Evolutionary conservation across 441 rosid genomes (phyloP).

Genomic region (Corymbia calophylla): DNA sequence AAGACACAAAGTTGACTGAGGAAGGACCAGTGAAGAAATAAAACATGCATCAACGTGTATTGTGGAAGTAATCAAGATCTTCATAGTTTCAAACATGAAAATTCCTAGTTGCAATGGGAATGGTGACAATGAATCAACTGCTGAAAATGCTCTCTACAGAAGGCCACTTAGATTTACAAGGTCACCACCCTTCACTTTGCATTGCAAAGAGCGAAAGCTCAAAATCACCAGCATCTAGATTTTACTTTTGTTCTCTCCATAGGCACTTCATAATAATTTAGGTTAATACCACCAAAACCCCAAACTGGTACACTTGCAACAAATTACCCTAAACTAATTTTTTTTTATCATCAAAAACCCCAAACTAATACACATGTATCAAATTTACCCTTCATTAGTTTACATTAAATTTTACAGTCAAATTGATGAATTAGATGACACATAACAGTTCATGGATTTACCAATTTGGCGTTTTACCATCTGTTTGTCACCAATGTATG

Average conservation of each 20-base stretch:
- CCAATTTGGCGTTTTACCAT: not conserved
- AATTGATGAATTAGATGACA: not conserved
- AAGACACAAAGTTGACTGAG: not conserved
- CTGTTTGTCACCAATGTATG: fast-evolving
- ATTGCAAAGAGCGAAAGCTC: not conserved
- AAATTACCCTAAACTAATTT: not conserved
- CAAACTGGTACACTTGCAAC: not conserved
- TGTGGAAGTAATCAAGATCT: not conserved
- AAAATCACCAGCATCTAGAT: not conserved
- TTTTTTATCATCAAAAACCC: too few species aligned
- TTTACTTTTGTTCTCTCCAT: not conserved
- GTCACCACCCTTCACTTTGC: not conserved
- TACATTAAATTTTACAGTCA: not conserved
- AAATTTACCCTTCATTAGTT: not conserved
- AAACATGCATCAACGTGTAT: not conserved
- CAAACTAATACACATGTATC: not conserved
- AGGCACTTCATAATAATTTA: not conserved
- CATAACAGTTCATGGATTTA: fast-evolving
- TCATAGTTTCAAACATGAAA: not conserved
- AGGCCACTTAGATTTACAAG: not conserved
- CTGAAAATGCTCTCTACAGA: not conserved
- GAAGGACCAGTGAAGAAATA: not conserved
- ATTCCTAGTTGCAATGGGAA: not conserved
- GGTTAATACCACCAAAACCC: not conserved
- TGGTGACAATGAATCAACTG: not conserved